A percentile compares a stretch with the other conserved stretches of the same genome.
These are phyloP conservation scores for Phoenix roebelenii DNA, from an alignment of 176 grass and related monocot species.

Conservation along the genomic window DNA sequence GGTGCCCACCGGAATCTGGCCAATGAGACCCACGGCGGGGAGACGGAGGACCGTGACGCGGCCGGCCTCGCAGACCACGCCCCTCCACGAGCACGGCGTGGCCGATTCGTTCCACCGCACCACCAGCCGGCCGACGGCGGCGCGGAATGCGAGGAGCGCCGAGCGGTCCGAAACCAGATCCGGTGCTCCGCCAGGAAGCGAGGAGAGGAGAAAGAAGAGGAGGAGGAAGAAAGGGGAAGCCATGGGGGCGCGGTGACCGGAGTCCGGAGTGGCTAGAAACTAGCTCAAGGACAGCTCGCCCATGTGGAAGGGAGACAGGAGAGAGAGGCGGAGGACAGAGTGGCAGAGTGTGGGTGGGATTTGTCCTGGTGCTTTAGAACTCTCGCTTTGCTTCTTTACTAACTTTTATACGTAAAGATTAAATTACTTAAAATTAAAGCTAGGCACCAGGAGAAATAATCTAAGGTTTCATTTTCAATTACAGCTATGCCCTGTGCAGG, in stretches of 20 bases:
- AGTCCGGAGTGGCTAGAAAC: not conserved
- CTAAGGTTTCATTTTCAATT: too few relatives aligned
- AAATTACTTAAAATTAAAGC: too few relatives aligned
- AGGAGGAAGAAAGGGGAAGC: conserved; percentile 7
- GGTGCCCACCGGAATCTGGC: conserved; percentile 47
- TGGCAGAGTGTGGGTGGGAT: too few relatives aligned
- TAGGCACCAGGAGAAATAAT: too few relatives aligned
- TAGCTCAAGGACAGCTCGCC: too few relatives aligned
- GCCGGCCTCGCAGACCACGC: conserved; percentile 49
- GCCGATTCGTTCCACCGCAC: conserved; percentile 64
- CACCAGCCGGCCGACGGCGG: conserved; percentile 46
- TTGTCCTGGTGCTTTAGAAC: too few relatives aligned
- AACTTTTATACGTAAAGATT: too few relatives aligned
- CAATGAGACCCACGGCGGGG: conserved; percentile 66
- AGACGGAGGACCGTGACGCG: conserved; percentile 61
- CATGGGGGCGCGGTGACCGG: conserved; percentile 10
- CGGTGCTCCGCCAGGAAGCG: not conserved
- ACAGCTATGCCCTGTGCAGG: too few relatives aligned
- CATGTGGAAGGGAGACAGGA: too few relatives aligned
- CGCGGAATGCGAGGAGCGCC: conserved; percentile 49
- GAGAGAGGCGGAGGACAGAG: too few relatives aligned
- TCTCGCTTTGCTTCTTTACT: too few relatives aligned
- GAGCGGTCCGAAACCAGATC: conserved; percentile 15
- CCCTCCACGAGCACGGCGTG: conserved; percentile 62
- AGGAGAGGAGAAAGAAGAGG: conserved; percentile 2